Conservation (phyloP, 306 rosid genomes). For the Ammopiptanthus mongolicus region DNA sequence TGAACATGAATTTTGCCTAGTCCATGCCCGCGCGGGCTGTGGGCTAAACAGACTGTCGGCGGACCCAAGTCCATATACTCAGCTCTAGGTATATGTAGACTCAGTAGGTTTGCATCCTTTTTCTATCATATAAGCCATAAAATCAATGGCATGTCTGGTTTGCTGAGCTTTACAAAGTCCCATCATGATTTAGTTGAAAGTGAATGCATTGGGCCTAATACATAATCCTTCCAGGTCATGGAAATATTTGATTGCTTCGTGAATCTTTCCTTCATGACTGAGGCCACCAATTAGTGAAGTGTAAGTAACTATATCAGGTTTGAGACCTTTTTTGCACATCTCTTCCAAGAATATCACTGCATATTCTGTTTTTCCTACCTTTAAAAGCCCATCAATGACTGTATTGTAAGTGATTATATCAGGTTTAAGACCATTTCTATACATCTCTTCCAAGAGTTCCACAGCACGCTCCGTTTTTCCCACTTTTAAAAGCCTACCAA, state of each 20-base stretch:
- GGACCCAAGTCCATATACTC: too few relatives aligned
- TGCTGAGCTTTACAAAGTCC: slow-evolving; percentile 66
- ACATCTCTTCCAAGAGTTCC: slow-evolving; percentile 67
- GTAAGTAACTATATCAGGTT: slow-evolving; percentile 65
- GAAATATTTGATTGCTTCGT: slow-evolving; percentile 52
- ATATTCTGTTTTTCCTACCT: slow-evolving; percentile 51
- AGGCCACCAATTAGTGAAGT: slow-evolving; percentile 77
- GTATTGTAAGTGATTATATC: slow-evolving; percentile 67
- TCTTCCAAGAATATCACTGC: slow-evolving; percentile 57
- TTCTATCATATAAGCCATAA: slow-evolving; percentile 58
- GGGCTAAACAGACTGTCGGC: too few relatives aligned
- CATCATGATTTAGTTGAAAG: slow-evolving; percentile 59
- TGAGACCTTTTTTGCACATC: slow-evolving; percentile 58
- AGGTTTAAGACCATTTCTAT: slow-evolving; percentile 57
- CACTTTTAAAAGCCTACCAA: slow-evolving; percentile 74
- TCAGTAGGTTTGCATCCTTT: slow-evolving; percentile 69
- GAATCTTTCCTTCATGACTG: slow-evolving; percentile 62
- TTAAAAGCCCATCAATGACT: slow-evolving; percentile 74
- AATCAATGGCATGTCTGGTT: slow-evolving; percentile 65
- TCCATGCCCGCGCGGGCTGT: too few relatives aligned
- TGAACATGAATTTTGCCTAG: too few relatives aligned
- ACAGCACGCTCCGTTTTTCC: slow-evolving; percentile 59
- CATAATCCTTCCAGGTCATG: slow-evolving; percentile 53
- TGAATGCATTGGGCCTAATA: slow-evolving; percentile 59
- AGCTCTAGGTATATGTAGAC: slow-evolving; percentile 61